These are phyloP conservation scores for Lasiosphaeria ovina DNA, from an alignment of 495 filamentous ascomycete species.

Conservation along the genomic window DNA sequence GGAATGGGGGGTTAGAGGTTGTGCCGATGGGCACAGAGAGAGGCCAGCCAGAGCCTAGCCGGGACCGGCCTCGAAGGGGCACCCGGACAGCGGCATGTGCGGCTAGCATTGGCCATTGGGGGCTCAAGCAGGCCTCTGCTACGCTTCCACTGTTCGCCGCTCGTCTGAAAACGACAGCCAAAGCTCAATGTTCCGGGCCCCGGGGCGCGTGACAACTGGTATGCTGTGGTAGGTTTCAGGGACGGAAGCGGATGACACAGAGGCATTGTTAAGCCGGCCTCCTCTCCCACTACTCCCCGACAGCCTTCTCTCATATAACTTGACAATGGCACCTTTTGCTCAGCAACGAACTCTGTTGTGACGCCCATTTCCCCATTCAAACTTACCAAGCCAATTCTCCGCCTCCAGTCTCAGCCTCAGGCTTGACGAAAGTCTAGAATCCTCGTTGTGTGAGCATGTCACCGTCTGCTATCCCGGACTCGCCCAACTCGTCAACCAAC, in stretches of 20 bases:
- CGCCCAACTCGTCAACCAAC: conserved; percentile 33
- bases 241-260: conserved; percentile 12
- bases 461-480: conserved; percentile 64
- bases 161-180: background rate
- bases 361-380: background rate
- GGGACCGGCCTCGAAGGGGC: too few species aligned
- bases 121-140: too few species aligned
- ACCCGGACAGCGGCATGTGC: too few species aligned
- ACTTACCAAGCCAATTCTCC: background rate
- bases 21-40: too few species aligned
- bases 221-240: conserved; percentile 4
- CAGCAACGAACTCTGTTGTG: background rate
- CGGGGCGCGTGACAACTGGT: background rate
- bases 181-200: background rate
- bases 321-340: background rate
- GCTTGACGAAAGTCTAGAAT: background rate
- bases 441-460: conserved; percentile 55
- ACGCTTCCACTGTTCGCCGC: background rate
- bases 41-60: too few species aligned
- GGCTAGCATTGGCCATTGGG: too few species aligned
- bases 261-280: conserved; percentile 26
- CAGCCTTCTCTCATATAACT: background rate
- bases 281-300: background rate
- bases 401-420: background rate
- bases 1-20: background rate